Evolutionary conservation across 345 rosid genomes (phyloP).

Genomic region (Hirschfeldia incana): DNA sequence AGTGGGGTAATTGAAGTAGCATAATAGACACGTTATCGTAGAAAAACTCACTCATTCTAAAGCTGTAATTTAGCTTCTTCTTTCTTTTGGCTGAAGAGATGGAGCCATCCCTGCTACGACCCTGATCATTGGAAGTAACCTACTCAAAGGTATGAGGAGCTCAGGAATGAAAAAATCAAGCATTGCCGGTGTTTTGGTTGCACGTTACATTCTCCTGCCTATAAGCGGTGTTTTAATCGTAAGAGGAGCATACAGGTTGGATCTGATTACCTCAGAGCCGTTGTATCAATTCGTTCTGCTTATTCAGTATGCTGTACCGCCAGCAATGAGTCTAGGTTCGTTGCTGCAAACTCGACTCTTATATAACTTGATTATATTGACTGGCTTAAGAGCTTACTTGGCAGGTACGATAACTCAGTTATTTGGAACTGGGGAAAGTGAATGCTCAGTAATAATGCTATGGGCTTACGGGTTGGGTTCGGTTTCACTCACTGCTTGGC

Average conservation of each 20-base stretch:
- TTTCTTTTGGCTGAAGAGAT: constrained; percentile 44
- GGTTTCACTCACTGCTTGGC: constrained; percentile 64
- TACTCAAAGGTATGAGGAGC: constrained; percentile 57
- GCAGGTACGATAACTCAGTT: constrained; percentile 69
- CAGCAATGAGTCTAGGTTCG: constrained; percentile 71
- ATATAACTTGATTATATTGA: neutral
- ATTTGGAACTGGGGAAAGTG: constrained; percentile 63
- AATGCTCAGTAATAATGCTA: constrained; percentile 70
- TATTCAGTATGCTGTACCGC: constrained; percentile 74
- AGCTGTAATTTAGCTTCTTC: neutral
- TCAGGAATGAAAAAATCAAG: constrained; percentile 44
- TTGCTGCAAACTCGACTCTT: constrained; percentile 3
- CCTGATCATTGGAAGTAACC: constrained; percentile 65
- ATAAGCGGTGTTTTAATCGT: constrained; percentile 54
- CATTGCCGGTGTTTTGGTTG: constrained; percentile 47
- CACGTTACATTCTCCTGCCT: constrained; percentile 59
- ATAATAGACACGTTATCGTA: neutral
- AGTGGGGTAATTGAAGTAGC: constrained; percentile 49
- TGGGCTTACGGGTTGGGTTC: constrained; percentile 69
- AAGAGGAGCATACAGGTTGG: constrained; percentile 49
- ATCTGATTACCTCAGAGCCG: constrained; percentile 53
- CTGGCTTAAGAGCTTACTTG: neutral
- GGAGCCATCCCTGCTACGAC: constrained; percentile 69
- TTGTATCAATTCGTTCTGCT: constrained; percentile 61
- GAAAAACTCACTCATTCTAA: neutral